Evolutionary conservation across 1,284 basidiomycete species (phyloP).

Genomic region (Wallemia mellicola): DNA sequence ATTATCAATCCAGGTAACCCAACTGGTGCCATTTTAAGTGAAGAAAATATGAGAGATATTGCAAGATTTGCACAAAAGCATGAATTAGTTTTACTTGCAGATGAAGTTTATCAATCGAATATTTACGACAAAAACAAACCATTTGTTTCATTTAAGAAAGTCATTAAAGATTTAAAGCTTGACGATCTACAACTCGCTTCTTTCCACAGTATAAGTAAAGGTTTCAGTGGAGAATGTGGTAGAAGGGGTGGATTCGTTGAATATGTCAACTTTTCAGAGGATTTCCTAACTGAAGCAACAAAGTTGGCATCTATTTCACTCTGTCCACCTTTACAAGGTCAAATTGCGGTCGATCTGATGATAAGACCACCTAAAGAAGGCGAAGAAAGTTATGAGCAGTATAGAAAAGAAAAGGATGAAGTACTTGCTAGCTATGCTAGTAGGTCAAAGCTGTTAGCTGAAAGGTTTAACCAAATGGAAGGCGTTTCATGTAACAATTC

Average conservation of each 20-base stretch:
- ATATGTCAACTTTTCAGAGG: conserved; percentile 40
- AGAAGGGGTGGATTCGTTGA: conserved; percentile 83
- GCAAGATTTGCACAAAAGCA: conserved; percentile 55
- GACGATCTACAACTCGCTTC: conserved; percentile 43
- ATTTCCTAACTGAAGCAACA: conserved; percentile 58
- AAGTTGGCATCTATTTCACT: conserved; percentile 75
- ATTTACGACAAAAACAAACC: conserved; percentile 37
- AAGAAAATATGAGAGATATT: conserved; percentile 36
- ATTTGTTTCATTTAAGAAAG: conserved; percentile 76
- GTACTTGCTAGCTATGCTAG: conserved; percentile 42
- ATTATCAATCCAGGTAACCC: conserved; percentile 94
- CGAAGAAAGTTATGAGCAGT: conserved; percentile 40
- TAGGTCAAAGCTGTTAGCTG: conserved; percentile 41
- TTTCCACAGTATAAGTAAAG: conserved; percentile 89
- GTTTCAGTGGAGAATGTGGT: conserved; percentile 76
- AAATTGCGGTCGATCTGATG: conserved; percentile 63
- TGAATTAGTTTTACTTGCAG: conserved; percentile 60
- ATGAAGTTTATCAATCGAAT: conserved; percentile 86
- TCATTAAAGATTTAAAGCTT: conserved; percentile 31
- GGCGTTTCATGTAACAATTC: conserved; percentile 64
- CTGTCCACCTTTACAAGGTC: conserved; percentile 57
- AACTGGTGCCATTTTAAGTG: conserved; percentile 50
- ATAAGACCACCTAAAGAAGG: conserved; percentile 53
- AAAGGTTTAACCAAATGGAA: conserved; percentile 39
- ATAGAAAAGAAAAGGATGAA: conserved; percentile 45